Base-by-base conservation (phyloP, 2,329 filamentous ascomycete species). In the Nothophaeocryptopus gaeumannii region DNA sequence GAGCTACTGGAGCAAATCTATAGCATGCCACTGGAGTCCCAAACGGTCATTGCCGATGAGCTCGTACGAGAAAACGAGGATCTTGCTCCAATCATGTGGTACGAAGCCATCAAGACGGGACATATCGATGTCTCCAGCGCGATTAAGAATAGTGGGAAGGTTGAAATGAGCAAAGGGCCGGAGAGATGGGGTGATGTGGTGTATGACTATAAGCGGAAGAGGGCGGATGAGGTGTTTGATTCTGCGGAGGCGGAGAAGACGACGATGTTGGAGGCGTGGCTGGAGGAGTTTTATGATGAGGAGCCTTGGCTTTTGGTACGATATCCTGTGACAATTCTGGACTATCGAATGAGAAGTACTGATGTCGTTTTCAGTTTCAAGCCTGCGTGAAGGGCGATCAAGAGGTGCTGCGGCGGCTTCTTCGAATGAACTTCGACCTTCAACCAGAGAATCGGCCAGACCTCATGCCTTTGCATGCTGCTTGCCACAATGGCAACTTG, bases 401-500 rank as follows among this genome's bases (percentile, higher is more conserved):
- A 31, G 39, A 42, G 5, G 37, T 51, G 15, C 14, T 56, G 12
- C 12, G 33, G 7, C 39, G 39, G 10, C 37, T 56, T 14, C 40
- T 56, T 15, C 42, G 47, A 9, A 29, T 51, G 30, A 50, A 43
- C 5, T 34, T 46, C 31, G 30, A 32, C 5, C 35, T 38, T 2
- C 31, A 33, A 15, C 35, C 32, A 33, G 39, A 50, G 29, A 16
- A 39, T 5, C n/a, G 33, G 10, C 31, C 10, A 8, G 31, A 12
- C 12, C 16, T 33, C 8, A 41, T 52, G 40, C 45, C 53, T 8
- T 26, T 55, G 8, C 53, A 55, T 32, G 53, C 53, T 10, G 50
- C 53, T 10, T 52, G 53, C 39, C 42, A 41, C 37, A 55, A 53
- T 39, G 46, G 43, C n/a, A 41, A 44, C 13, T 26, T 55, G 1